phyloP scores from a whole-genome alignment of 2,329 filamentous ascomycete genomes.

The Colletotrichum camelliae region DNA sequence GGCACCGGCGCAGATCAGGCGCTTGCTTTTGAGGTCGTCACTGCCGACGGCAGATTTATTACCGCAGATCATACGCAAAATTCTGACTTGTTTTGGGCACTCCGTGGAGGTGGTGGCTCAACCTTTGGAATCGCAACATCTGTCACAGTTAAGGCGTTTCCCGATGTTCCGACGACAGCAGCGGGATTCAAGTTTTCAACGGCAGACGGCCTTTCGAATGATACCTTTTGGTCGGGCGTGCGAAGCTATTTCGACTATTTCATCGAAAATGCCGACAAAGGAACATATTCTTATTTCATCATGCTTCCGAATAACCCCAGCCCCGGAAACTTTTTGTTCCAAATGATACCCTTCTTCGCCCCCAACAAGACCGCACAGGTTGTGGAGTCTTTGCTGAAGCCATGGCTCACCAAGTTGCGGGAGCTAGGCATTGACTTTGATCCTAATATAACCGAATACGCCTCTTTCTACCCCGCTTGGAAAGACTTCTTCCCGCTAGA shows the following conservation, averaged over 20 bases:
- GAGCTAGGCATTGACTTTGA: too few species aligned
- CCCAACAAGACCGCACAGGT: not conserved
- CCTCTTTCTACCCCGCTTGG: conserved; percentile 14
- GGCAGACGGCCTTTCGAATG: not conserved
- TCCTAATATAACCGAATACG: conserved; percentile 9
- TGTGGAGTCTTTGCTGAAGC: not conserved
- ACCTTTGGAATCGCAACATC: conserved; percentile 2
- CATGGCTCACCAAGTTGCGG: not conserved
- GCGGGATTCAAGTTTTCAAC: conserved; percentile 1
- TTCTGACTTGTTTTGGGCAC: conserved; percentile 67
- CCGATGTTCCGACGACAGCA: not conserved
- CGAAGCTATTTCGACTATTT: conserved; percentile 10
- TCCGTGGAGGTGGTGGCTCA: conserved; percentile 60
- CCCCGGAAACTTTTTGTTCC: too few species aligned
- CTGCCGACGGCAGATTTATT: conserved; percentile 45
- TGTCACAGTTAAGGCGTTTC: conserved; percentile 5
- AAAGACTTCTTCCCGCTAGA: not conserved
- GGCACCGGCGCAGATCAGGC: conserved; percentile 66
- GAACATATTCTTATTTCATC: not conserved
- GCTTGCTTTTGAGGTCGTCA: conserved; percentile 59
- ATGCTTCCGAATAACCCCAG: too few species aligned
- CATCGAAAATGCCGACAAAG: conserved; percentile 1
- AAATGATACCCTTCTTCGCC: too few species aligned
- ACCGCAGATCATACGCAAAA: conserved; percentile 52
- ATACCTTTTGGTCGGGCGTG: conserved; percentile 1